These are phyloP conservation scores for Lasiodiplodia hormozganensis DNA, from an alignment of 2,329 filamentous ascomycete species.

Conservation along the genomic window DNA sequence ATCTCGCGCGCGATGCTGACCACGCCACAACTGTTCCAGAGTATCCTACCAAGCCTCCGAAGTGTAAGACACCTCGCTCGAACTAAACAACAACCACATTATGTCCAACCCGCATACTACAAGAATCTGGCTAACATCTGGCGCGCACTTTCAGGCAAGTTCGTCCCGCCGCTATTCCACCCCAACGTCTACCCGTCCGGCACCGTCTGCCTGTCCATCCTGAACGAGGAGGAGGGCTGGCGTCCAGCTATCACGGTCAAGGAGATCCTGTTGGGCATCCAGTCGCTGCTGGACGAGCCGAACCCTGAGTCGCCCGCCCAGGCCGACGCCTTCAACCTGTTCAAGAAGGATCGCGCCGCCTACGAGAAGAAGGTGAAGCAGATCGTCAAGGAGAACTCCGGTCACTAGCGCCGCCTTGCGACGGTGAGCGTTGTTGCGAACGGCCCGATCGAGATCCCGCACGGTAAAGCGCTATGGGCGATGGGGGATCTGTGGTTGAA, in stretches of 20 bases:
- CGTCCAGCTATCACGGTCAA: conserved; percentile 98
- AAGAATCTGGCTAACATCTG: neutral
- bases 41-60: conserved; percentile 97
- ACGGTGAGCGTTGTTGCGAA: neutral
- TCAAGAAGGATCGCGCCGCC: conserved; percentile 84
- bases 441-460: neutral
- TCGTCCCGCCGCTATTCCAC: conserved; percentile 93
- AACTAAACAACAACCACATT: neutral
- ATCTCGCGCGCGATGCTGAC: neutral
- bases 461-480: neutral
- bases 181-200: conserved; percentile 98
- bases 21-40: conserved; percentile 61
- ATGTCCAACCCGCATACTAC: neutral
- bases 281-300: conserved; percentile 93
- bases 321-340: conserved; percentile 96
- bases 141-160: conserved; percentile 74
- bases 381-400: conserved; percentile 86
- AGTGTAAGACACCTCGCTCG: conserved; percentile 68
- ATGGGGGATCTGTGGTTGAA: neutral
- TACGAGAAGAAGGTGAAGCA: conserved; percentile 89
- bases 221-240: conserved; percentile 99
- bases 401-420: neutral
- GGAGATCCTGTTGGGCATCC: conserved; percentile 94
- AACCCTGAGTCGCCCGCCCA: conserved; percentile 97
- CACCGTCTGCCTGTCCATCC: conserved; percentile 93